Evolutionary conservation across 495 filamentous ascomycete species (phyloP).

Genomic region (Venustampulla echinocandica): DNA sequence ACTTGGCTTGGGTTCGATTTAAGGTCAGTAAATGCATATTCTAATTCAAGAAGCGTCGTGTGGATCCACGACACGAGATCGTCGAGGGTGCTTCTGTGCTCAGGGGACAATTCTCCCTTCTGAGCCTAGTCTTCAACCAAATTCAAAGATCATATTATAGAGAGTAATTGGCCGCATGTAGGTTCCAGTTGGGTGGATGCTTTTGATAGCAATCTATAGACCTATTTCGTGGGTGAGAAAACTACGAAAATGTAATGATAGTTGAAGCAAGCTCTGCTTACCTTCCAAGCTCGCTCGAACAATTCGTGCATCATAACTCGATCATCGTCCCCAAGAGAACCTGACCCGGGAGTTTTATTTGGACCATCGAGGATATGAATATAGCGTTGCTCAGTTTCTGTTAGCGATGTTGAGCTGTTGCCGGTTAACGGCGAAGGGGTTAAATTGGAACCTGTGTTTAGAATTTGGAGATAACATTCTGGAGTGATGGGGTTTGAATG

Average conservation of each 20-base stretch:
- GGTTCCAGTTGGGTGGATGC: constrained; percentile 1
- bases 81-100: neutral
- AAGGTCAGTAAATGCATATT: neutral
- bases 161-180: constrained; percentile 2
- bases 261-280: neutral
- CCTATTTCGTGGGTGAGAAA: neutral
- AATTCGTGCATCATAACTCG: neutral
- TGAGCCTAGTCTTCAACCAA: neutral
- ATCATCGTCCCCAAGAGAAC: too few relatives aligned
- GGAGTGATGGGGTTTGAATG: too few relatives aligned
- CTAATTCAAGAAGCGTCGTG: neutral
- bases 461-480: too few relatives aligned
- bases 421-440: too few relatives aligned
- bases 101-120: neutral
- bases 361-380: too few relatives aligned
- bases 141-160: constrained; percentile 6
- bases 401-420: too few relatives aligned
- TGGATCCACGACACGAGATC: neutral
- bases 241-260: too few relatives aligned
- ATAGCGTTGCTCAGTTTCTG: too few relatives aligned
- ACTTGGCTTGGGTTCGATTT: neutral
- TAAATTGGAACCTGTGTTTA: too few relatives aligned
- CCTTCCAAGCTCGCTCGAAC: constrained; percentile 4
- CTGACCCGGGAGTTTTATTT: too few relatives aligned
- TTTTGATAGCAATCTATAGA: constrained; percentile 4